These are phyloP conservation scores for Licmophora abbreviata DNA, from an alignment of 108 stramenopile genomes.

Conservation along the genomic window DNA sequence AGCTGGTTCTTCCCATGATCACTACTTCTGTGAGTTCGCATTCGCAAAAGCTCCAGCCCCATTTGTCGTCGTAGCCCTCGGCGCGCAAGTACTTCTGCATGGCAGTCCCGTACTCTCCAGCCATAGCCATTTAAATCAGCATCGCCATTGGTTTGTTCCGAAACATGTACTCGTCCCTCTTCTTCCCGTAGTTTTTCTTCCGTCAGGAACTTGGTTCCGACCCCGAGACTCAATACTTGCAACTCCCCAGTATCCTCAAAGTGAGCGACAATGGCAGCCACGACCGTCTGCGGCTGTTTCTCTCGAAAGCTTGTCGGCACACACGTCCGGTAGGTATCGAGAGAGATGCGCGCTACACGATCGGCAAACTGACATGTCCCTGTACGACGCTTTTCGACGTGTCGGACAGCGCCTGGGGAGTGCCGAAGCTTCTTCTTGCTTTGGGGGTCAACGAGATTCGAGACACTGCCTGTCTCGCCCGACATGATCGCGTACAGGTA, in stretches of 20 bases:
- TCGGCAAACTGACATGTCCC: slow-evolving; percentile 76
- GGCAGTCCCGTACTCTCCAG: slow-evolving; percentile 60
- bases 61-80: slow-evolving; percentile 67
- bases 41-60: slow-evolving; percentile 32
- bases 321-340: slow-evolving; percentile 37
- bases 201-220: slow-evolving; percentile 82
- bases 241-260: slow-evolving; percentile 18
- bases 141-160: not conserved
- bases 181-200: slow-evolving; percentile 30
- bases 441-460: no score
- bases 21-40: not conserved
- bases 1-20: slow-evolving; percentile 4
- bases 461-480: no score
- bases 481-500: no score
- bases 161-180: slow-evolving; percentile 1
- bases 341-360: slow-evolving; percentile 53
- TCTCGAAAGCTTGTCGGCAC: slow-evolving; percentile 39
- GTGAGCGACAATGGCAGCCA: slow-evolving; percentile 71
- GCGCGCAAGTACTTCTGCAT: slow-evolving; percentile 80
- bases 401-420: slow-evolving; percentile 37
- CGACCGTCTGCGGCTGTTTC: slow-evolving; percentile 51
- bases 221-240: slow-evolving; percentile 62
- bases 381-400: slow-evolving; percentile 71
- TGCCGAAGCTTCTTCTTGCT: not conserved
- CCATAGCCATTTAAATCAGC: slow-evolving; percentile 32